Evolutionary conservation across 2,329 filamentous ascomycete species (phyloP).

Genomic region (Lecanosticta acicola): DNA sequence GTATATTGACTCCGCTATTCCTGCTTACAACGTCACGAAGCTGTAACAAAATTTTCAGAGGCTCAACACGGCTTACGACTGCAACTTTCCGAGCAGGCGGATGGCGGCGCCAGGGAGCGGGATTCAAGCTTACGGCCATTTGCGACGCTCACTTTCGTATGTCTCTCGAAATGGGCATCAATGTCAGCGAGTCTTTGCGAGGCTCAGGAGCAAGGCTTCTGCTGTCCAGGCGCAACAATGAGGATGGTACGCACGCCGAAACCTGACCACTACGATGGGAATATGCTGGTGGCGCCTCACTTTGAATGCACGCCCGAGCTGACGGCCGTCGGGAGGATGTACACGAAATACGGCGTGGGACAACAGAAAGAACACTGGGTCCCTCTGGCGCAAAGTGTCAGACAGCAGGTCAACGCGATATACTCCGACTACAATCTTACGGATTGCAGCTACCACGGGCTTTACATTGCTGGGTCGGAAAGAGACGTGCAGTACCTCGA

Average conservation of each 20-base stretch:
- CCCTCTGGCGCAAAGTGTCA: neutral
- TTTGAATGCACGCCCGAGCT: constrained; percentile 8
- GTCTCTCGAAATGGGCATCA: too few species aligned
- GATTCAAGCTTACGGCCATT: too few species aligned
- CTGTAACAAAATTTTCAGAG: neutral
- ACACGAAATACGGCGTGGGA: neutral
- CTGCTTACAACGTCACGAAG: neutral
- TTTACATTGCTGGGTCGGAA: constrained; percentile 7
- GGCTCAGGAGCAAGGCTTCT: too few species aligned
- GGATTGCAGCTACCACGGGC: neutral
- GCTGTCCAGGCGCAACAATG: too few species aligned
- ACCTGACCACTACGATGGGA: constrained; percentile 10
- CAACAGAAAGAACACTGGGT: neutral
- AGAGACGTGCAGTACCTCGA: neutral
- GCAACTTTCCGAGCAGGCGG: too few species aligned
- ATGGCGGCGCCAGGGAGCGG: too few species aligned
- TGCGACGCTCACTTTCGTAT: too few species aligned
- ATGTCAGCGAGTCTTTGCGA: too few species aligned
- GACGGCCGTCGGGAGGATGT: neutral
- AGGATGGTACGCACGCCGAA: neutral
- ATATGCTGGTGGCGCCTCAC: constrained; percentile 7
- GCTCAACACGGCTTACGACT: too few species aligned
- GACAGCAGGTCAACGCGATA: neutral
- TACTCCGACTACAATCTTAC: neutral
- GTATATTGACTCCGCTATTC: neutral